Percentiles rank a stretch among this genome's conserved stretches.
Evolutionary conservation across 2,329 filamentous ascomycete genomes (phyloP).

Genomic region (Didymella sp.): DNA sequence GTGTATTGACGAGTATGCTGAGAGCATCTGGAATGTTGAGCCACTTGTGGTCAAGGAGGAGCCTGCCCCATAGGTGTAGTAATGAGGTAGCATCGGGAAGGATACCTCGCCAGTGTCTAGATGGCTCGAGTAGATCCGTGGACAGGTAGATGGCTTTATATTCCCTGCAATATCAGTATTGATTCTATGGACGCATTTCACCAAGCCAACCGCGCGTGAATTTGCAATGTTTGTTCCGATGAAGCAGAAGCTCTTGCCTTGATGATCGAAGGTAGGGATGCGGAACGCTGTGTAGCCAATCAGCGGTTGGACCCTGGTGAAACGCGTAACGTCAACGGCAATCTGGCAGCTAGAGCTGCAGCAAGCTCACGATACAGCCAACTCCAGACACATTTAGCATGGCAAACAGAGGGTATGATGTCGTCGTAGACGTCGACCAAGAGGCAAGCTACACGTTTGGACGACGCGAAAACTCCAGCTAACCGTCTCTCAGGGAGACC

Average conservation of each 20-base stretch:
- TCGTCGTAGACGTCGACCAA: conserved; percentile 95
- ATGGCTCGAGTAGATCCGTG: conserved; percentile 5
- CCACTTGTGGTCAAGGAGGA: conserved; percentile 64
- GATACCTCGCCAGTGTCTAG: background rate
- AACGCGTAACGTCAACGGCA: conserved; percentile 39
- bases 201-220: background rate
- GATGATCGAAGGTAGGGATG: background rate
- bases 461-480: conserved; percentile 16
- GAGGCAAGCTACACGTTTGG: conserved; percentile 66
- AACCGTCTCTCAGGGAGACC: conserved; percentile 73
- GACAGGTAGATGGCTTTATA: conserved; percentile 1
- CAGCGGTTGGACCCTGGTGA: conserved; percentile 21
- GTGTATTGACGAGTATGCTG: conserved; percentile 96
- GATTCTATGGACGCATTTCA: background rate
- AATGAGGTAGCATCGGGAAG: background rate
- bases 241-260: background rate
- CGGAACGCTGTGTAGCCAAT: conserved; percentile 13
- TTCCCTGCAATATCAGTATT: background rate
- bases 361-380: conserved; percentile 28
- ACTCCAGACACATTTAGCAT: conserved; percentile 54
- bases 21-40: conserved; percentile 96
- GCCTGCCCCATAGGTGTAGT: conserved; percentile 25
- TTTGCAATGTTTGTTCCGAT: background rate
- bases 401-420: conserved; percentile 91
- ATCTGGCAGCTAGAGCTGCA: conserved; percentile 43